phyloP scores from a whole-genome alignment of 2,329 filamentous ascomycete genomes.

The Ophiostoma tasmaniense region DNA sequence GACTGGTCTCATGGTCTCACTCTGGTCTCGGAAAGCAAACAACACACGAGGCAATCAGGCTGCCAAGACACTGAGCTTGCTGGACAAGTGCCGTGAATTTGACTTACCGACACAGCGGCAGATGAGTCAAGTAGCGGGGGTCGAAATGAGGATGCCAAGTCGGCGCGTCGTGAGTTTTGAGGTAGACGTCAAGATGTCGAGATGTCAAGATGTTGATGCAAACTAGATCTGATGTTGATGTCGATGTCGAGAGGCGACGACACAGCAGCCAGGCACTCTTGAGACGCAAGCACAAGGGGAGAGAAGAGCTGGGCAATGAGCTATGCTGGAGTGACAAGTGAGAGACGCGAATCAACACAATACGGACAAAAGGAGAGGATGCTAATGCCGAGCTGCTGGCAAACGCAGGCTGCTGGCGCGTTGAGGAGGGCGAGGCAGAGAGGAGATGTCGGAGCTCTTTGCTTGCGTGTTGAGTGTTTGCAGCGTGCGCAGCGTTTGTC shows the following conservation, averaged over 20 bases:
- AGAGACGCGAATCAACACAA: not conserved
- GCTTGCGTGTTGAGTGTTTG: not conserved
- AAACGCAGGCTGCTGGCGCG: slow-evolving; percentile 8
- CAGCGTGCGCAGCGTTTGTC: slow-evolving; percentile 1
- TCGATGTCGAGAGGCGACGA: not conserved
- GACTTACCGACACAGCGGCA: not conserved
- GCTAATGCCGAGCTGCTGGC: slow-evolving; percentile 2
- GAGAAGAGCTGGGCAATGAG: not conserved
- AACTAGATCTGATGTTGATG: not conserved
- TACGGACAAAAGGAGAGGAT: not conserved
- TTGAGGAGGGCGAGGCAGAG: not conserved
- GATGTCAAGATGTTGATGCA: not conserved
- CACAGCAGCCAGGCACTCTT: slow-evolving; percentile 2
- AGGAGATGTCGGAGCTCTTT: not conserved
- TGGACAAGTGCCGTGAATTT: not conserved
- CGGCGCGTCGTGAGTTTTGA: not conserved
- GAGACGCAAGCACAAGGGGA: not conserved
- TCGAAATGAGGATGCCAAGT: not conserved
- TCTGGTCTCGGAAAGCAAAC: not conserved
- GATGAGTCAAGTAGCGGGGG: not conserved
- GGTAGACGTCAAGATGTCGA: not conserved
- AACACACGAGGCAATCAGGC: not conserved
- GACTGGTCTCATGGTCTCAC: slow-evolving; percentile 1
- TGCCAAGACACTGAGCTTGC: not conserved
- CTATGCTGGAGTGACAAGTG: not conserved